Percentiles rank a stretch among this genome's conserved stretches.
Conservation (phyloP, 257 asterid species). For the Echium plantagineum region DNA sequence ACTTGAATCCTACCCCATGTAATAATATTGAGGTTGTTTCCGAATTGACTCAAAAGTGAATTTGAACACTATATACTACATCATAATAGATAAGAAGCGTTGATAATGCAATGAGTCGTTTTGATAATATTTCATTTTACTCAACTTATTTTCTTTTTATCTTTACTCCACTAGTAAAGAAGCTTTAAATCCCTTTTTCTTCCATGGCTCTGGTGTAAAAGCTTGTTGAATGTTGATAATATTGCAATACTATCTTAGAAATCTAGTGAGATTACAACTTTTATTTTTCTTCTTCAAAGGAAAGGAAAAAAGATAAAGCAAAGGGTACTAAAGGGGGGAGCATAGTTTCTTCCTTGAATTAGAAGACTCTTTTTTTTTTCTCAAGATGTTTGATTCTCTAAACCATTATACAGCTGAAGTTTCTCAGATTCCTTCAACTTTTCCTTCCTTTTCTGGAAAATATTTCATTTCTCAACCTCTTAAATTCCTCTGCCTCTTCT, state of each 20-base stretch:
- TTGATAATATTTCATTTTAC: too few species aligned
- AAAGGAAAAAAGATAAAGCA: constrained; percentile 18
- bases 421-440: constrained; percentile 52
- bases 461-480: constrained; percentile 21
- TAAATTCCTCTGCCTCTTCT: constrained; percentile 31
- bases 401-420: constrained; percentile 23
- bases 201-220: constrained; percentile 10
- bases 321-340: constrained; percentile 36
- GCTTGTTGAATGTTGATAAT: constrained; percentile 12
- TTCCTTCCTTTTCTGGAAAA: constrained; percentile 31
- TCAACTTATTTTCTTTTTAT: constrained; percentile 5
- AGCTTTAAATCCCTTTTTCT: background rate
- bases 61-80: too few species aligned
- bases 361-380: constrained; percentile 40
- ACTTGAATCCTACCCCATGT: too few species aligned
- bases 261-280: constrained; percentile 13
- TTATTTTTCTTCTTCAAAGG: constrained; percentile 29
- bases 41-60: too few species aligned
- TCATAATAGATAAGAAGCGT: too few species aligned
- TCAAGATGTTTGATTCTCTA: constrained; percentile 61
- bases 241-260: constrained; percentile 5
- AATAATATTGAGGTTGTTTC: too few species aligned
- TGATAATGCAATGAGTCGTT: too few species aligned
- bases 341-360: constrained; percentile 67
- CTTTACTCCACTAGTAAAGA: background rate